These are phyloP conservation scores for Abelmoschus esculentus DNA, from an alignment of 345 rosid species.

Conservation along the genomic window DNA sequence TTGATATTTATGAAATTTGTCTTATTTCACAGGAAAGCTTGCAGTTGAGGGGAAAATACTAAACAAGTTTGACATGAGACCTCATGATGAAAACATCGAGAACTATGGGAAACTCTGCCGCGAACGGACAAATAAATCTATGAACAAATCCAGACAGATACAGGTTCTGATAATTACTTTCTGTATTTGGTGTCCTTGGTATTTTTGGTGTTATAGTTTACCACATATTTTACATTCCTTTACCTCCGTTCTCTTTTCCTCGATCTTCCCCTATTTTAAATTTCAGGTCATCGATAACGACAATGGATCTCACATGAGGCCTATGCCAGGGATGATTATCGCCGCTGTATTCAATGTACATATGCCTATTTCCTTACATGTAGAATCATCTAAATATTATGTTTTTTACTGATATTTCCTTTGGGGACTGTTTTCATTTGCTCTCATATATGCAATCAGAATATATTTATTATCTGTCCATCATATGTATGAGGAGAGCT, in stretches of 20 bases:
- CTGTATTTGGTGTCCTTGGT: no score
- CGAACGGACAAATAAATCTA: conserved; percentile 61
- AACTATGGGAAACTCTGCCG: conserved; percentile 74
- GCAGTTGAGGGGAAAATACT: conserved; percentile 69
- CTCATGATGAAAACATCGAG: conserved; percentile 61
- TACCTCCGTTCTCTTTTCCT: not conserved
- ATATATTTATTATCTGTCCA: conserved; percentile 10
- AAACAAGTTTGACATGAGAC: conserved; percentile 85
- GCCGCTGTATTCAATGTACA: conserved; percentile 37
- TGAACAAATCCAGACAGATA: conserved; percentile 68
- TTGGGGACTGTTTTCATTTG: not conserved
- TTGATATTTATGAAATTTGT: not conserved
- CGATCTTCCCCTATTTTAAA: conserved; percentile 6
- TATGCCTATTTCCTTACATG: conserved; percentile 12
- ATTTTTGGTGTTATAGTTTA: not conserved
- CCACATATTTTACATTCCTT: not conserved
- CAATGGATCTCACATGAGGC: conserved; percentile 73
- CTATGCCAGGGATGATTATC: conserved; percentile 59
- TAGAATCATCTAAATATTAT: not conserved
- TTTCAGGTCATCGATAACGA: conserved; percentile 77
- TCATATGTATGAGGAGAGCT: conserved; percentile 14
- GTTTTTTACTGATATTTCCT: conserved; percentile 14
- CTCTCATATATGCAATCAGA: conserved; percentile 4
- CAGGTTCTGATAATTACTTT: conserved; percentile 35
- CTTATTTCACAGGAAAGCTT: conserved; percentile 39